Evolutionary conservation across 768 basidiomycete species (phyloP), one percentile per base, ranked within the genome.

Genomic region (Asterophora parasitica): DNA sequence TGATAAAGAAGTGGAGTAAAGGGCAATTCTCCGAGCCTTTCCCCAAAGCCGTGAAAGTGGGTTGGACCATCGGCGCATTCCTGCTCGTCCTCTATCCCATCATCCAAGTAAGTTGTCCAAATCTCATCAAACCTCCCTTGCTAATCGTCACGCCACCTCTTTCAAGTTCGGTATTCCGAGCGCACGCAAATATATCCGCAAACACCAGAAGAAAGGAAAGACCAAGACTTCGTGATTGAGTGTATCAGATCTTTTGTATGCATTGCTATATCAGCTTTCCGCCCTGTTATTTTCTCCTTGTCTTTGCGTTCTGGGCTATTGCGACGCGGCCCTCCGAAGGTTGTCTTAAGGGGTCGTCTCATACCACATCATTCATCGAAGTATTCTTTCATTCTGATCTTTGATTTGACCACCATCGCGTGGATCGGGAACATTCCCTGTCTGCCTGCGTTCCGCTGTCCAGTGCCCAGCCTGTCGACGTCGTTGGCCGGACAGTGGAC

Each of bases 1-100:
- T 82, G 35, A 90, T 92, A 44, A 66, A 73, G 56, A 92, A 92
- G 70, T 92, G 88, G 89, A 81, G 85, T 54, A 70, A 79, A 57
- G 86, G 83, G 9, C 77, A 81, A 62, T 92, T 83, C 59, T 63
- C 70, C 13, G 77, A 71, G 55, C 82, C 87, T 17, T 63, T 88
- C 11, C 90, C 90, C 11, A 53, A 55, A 42, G 52, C 58, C 44
- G 84, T 92, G 51, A 79, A 76, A 65, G 75, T 75, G 73, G 82
- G 81, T 9, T 88, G 86, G 84, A 61, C 66, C n/a, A 55, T 80
- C 10, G 85, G 80, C 20, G 75, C 67, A 16, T 59, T 60, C n/a
- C 59, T 85, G 38, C 67, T 92, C 50, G 68, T 84, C 13, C 59
- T 85, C 44, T 92, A 92, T 72, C 87, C 89, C 12, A 65, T 69